Conservation (phyloP, 192 early-diverging fungal genomes). For the Jimgerdemannia flammicorona region DNA sequence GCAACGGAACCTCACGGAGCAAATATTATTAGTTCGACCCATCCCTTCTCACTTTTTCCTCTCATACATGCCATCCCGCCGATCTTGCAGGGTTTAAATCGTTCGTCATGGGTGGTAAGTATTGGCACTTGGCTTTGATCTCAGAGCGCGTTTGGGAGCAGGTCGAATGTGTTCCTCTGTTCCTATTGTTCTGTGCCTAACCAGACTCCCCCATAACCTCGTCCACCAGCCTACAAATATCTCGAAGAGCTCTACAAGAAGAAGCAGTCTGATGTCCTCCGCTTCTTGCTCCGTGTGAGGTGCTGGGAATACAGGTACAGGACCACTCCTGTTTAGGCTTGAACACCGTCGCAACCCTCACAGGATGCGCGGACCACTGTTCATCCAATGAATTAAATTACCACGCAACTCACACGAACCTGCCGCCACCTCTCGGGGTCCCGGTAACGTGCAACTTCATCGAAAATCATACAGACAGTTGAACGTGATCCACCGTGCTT, state of each 20-base stretch:
- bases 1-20: too few species aligned
- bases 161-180: not conserved
- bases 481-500: conserved; percentile 98
- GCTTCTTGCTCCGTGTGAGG: conserved; percentile 96
- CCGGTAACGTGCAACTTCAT: conserved; percentile 10
- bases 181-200: not conserved
- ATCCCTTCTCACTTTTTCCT: not conserved
- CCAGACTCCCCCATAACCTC: conserved; percentile 50
- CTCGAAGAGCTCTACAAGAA: conserved; percentile 96
- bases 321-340: conserved; percentile 13
- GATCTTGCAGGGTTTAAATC: not conserved
- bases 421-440: not conserved
- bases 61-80: not conserved
- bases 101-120: not conserved
- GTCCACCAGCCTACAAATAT: conserved; percentile 75
- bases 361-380: conserved; percentile 1
- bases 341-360: conserved; percentile 4
- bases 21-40: not conserved
- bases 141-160: too few species aligned
- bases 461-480: conserved; percentile 68
- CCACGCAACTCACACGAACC: not conserved
- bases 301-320: conserved; percentile 93
- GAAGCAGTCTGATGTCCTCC: conserved; percentile 99
- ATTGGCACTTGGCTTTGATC: not conserved
- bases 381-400: conserved; percentile 27